Base-by-base conservation (phyloP, 2,329 filamentous ascomycete genomes). In the Penicillium decumbens region DNA sequence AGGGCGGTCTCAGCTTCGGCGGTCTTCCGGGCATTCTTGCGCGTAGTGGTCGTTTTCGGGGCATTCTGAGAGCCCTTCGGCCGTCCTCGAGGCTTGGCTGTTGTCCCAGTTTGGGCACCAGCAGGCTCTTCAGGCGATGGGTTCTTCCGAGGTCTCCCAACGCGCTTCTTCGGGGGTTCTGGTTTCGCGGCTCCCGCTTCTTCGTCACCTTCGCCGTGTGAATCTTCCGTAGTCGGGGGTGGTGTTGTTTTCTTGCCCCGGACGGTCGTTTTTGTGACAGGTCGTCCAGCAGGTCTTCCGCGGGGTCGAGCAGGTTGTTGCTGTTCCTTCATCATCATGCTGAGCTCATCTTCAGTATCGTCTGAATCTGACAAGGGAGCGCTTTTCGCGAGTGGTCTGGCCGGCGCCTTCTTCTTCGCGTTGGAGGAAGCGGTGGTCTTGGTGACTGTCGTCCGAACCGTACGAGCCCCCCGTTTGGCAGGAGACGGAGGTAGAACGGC, bases 61-160 rank as follows among this genome's bases (percentile, higher is more conserved):
- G 20, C 18, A 48, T 32, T 27, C 43, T 42, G 32, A 20, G 60
- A 32, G 6, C 56, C 57, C 45, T 61, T 67, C 25, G 67, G 66
- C 40, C 68, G 60, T 7, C 68, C 68, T 23, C 67, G 59, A 4
- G 59, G 27, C 33, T 57, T 65, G 1, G 61, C 55, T 2, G 56
- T 54, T 20, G 50, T 29, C 25, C 50, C 56, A 2, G 49, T 4
- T 35, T 59, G 58, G 4, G 49, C 38, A 1, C 46, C 47, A 10
- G 53, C 51, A 12, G 57, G 41, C 18, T 57, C 49, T n/a, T 41
- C 41, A 7, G 49, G n/a, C 0, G 29, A n/a, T 6, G 47, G 37
- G 6, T 29, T 54, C 42, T 63, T 59, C n/a, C 46, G 54, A 9
- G 59, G 59, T 35, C 59, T 41, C 33, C 59, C 59, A 6, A 46